Evolutionary conservation across 148 eudicot genomes (phyloP).

Genomic region (Chenopodium formosanum): DNA sequence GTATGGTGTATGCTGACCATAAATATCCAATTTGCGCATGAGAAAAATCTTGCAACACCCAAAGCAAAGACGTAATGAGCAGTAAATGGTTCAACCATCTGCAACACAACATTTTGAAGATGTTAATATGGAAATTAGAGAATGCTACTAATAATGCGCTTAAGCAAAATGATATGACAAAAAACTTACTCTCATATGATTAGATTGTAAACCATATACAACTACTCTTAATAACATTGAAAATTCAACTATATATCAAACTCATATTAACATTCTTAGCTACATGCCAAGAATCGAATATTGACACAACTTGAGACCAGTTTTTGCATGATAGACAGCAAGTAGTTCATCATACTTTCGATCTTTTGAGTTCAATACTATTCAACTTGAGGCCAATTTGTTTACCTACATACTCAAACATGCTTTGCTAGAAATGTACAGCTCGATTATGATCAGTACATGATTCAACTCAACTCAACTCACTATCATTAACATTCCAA

Average conservation of each 20-base stretch:
- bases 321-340: background rate
- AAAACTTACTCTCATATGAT: background rate
- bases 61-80: slow-evolving; percentile 84
- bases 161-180: background rate
- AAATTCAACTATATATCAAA: background rate
- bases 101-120: background rate
- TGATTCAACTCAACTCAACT: background rate
- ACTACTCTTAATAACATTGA: background rate
- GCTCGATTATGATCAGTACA: background rate
- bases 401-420: background rate
- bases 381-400: background rate
- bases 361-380: background rate
- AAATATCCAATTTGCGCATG: slow-evolving; percentile 76
- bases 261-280: background rate
- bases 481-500: too few species aligned
- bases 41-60: slow-evolving; percentile 74
- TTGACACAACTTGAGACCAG: background rate
- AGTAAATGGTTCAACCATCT: slow-evolving; percentile 86
- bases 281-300: too few species aligned
- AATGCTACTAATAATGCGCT: background rate
- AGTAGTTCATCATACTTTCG: background rate
- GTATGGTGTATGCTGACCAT: slow-evolving; percentile 35
- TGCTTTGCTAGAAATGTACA: background rate
- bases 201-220: background rate
- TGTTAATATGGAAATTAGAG: background rate